phyloP scores from a whole-genome alignment of 2,329 filamentous ascomycete genomes.

The Ophiocordyceps camponoti-rufipedis region DNA sequence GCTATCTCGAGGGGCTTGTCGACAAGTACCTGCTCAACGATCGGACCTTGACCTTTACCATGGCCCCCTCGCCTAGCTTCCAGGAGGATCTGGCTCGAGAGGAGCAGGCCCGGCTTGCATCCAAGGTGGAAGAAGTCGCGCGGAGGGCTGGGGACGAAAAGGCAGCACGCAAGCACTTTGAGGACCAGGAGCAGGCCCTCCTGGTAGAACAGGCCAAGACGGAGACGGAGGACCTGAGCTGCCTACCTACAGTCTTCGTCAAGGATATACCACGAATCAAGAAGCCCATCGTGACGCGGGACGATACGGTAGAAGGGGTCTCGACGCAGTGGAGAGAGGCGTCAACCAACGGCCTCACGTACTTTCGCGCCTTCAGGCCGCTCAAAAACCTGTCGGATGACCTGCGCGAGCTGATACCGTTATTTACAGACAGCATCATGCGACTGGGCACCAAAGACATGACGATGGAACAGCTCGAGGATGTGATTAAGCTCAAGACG shows the following conservation, averaged over 20 bases:
- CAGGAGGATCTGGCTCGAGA: conserved; percentile 56
- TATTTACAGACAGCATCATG: conserved; percentile 89
- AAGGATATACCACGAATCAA: conserved; percentile 72
- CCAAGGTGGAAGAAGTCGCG: conserved; percentile 54
- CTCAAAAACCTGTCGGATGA: conserved; percentile 69
- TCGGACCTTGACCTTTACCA: conserved; percentile 78
- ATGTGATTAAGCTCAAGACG: conserved; percentile 89
- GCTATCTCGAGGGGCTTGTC: conserved; percentile 69
- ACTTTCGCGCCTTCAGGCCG: conserved; percentile 77
- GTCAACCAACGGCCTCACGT: conserved; percentile 87
- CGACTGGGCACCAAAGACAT: conserved; percentile 74
- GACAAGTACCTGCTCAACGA: conserved; percentile 84
- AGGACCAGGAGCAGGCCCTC: conserved; percentile 62
- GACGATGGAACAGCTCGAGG: conserved; percentile 88
- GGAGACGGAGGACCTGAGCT: conserved; percentile 68
- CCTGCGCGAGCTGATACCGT: conserved; percentile 63
- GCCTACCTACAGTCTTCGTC: conserved; percentile 73
- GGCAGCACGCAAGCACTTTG: conserved; percentile 52
- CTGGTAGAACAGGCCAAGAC: conserved; percentile 71
- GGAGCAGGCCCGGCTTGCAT: conserved; percentile 55
- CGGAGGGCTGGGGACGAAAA: conserved; percentile 51
- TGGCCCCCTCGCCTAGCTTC: conserved; percentile 68
- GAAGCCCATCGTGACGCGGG: conserved; percentile 39
- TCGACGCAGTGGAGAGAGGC: conserved; percentile 82
- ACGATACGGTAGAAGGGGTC: conserved; percentile 45